Evolutionary conservation across 225 moss, liverwort and hornwort genomes (phyloP).

Genomic region (Climacium dendroides): DNA sequence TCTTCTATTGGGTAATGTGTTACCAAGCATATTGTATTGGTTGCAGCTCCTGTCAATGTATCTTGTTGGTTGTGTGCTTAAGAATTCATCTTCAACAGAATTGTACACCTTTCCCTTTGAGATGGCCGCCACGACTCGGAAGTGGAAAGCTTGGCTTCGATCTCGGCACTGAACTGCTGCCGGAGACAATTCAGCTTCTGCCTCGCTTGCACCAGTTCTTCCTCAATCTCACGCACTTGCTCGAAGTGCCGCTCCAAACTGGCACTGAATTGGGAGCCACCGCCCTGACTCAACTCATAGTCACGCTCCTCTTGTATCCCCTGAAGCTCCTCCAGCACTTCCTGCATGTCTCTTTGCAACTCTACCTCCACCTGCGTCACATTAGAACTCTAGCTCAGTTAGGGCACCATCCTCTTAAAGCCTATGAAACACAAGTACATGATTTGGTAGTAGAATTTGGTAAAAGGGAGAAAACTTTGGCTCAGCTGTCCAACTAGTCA

Average conservation of each 20-base stretch:
- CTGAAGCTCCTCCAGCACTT: slow-evolving; percentile 33
- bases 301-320: slow-evolving; percentile 25
- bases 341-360: slow-evolving; percentile 22
- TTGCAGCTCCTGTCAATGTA: neutral
- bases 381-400: neutral
- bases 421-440: neutral
- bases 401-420: neutral
- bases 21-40: neutral
- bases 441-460: neutral
- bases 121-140: slow-evolving; percentile 3
- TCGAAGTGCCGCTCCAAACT: slow-evolving; percentile 14
- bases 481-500: neutral
- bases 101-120: neutral
- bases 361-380: slow-evolving; percentile 22
- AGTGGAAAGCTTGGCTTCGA: neutral
- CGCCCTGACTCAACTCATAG: slow-evolving; percentile 8
- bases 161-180: slow-evolving; percentile 3
- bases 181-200: slow-evolving; percentile 21
- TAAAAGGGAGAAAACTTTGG: neutral
- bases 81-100: neutral
- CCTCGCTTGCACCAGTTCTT: slow-evolving; percentile 3
- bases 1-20: neutral
- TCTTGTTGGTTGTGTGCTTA: neutral
- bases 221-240: slow-evolving; percentile 28
- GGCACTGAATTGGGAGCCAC: slow-evolving; percentile 10